Evolutionary conservation across 768 basidiomycete species (phyloP), one percentile per base, ranked within the genome.

Genomic region (Tephrocybe sp.): DNA sequence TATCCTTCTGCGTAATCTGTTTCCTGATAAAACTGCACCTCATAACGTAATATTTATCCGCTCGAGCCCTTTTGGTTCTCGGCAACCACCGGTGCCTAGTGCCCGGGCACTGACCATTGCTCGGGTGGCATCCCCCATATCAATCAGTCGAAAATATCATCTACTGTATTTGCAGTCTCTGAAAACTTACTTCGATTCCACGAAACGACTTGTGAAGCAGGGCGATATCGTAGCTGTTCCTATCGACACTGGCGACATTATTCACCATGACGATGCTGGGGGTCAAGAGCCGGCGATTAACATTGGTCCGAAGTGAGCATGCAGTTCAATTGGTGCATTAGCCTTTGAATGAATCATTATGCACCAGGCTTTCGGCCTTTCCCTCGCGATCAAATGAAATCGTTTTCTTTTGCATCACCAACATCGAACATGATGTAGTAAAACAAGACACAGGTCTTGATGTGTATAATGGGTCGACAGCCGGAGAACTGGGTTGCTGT

Each of bases 401-500:
- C 2, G 83, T 87, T 0, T 91, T 81, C 60, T 98, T 98, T 65
- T 70, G 83, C 48, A 74, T 98, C 41, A 89, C 89, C 12, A 80
- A 87, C 47, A 67, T 97, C 27, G 87, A 89, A 26, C 80, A 84
- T 60, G 82, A 83, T 44, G 68, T 83, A 0, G 63, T 82, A 5
- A 59, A 74, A 27, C 65, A 64, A 55, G 35, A 62, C 47, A 51
- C 61, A 53, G 50, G 55, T 16, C 52, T 63, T 18, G 82, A 84
- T 53, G 63, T 79, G 5, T 79, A 82, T 55, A 70, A 78, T 19
- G 80, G 82, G 13, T 77, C 77, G 1, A 75, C 77, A 0, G 64
- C 77, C 16, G 89, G 88, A 4, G 83, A 90, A 58, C 63, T 94
- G 15, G 96, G 96, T 0, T 95, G 88, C 60, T 89, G 89, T 79